These are phyloP conservation scores for Dactylellina sp. DNA, from an alignment of 2,329 filamentous ascomycete genomes.

Conservation along the genomic window DNA sequence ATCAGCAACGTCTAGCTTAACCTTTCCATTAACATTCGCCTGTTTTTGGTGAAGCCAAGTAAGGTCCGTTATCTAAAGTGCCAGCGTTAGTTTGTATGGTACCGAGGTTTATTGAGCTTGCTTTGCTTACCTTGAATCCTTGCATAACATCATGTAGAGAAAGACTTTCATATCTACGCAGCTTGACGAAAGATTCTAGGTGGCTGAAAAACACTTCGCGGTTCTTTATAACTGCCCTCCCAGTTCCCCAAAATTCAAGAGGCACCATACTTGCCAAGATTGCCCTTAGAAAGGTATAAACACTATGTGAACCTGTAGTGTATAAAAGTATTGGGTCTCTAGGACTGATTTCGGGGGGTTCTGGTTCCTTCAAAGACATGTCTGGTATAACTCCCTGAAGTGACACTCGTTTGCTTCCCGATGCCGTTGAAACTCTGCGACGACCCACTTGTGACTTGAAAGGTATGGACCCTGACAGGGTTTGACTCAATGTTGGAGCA, in stretches of 20 bases:
- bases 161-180: slow-evolving; percentile 84
- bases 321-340: slow-evolving; percentile 37
- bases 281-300: slow-evolving; percentile 80
- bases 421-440: slow-evolving; percentile 5
- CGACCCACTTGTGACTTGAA: slow-evolving; percentile 59
- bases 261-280: slow-evolving; percentile 80
- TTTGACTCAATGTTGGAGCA: slow-evolving; percentile 6
- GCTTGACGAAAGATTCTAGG: slow-evolving; percentile 79
- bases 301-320: slow-evolving; percentile 18
- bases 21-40: slow-evolving; percentile 58
- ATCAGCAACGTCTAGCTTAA: slow-evolving; percentile 78
- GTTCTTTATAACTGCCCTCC: slow-evolving; percentile 71
- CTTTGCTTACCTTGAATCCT: slow-evolving; percentile 74
- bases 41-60: slow-evolving; percentile 75
- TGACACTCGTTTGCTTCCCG: slow-evolving; percentile 19
- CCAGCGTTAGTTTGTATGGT: slow-evolving; percentile 13
- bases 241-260: slow-evolving; percentile 77
- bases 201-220: slow-evolving; percentile 72
- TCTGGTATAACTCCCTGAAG: slow-evolving; percentile 3
- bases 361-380: background rate
- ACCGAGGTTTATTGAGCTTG: slow-evolving; percentile 27
- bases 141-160: slow-evolving; percentile 82
- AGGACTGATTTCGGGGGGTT: slow-evolving; percentile 1
- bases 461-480: slow-evolving; percentile 29
- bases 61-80: slow-evolving; percentile 72